phyloP scores from a whole-genome alignment of 1,284 basidiomycete genomes.

The Lignosus rhinocerotis region DNA sequence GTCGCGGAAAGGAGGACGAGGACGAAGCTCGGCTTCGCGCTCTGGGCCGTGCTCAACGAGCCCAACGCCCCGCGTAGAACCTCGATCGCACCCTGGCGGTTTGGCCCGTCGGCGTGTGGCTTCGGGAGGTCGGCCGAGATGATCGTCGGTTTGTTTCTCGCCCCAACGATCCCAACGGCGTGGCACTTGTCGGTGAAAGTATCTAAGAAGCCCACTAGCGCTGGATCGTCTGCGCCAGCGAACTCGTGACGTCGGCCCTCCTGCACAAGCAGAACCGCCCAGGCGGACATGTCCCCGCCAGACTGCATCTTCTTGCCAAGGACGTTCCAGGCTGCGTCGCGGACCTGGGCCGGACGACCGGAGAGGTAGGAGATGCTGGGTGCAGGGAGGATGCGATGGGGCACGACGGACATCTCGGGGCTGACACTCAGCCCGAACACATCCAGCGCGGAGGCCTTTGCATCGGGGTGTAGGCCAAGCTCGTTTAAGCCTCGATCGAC shows the following conservation, averaged over 20 bases:
- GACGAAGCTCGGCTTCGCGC: slow-evolving; percentile 52
- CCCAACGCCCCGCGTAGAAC: slow-evolving; percentile 36
- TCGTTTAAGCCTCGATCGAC: slow-evolving; percentile 52
- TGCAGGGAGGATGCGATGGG: slow-evolving; percentile 59
- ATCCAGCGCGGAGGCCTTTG: slow-evolving; percentile 32
- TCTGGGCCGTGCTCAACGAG: slow-evolving; percentile 35
- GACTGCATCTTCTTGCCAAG: slow-evolving; percentile 62
- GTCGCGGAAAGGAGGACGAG: slow-evolving; percentile 62
- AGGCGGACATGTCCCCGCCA: slow-evolving; percentile 47
- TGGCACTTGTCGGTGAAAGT: slow-evolving; percentile 53
- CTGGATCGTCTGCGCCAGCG: slow-evolving; percentile 41
- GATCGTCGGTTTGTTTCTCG: slow-evolving; percentile 39
- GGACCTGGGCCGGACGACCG: slow-evolving; percentile 41
- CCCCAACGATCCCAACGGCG: slow-evolving; percentile 53
- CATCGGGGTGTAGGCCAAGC: slow-evolving; percentile 48
- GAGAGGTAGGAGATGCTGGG: slow-evolving; percentile 56
- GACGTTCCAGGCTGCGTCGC: slow-evolving; percentile 73
- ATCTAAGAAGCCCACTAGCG: slow-evolving; percentile 42
- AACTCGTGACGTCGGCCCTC: slow-evolving; percentile 45
- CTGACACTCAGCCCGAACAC: slow-evolving; percentile 60
- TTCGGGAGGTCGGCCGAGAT: slow-evolving; percentile 34
- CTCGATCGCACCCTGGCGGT: slow-evolving; percentile 42
- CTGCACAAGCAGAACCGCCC: slow-evolving; percentile 63
- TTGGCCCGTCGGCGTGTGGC: slow-evolving; percentile 38
- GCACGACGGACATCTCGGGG: slow-evolving; percentile 57